Evolutionary conservation across 2,329 filamentous ascomycete genomes (phyloP).

Genomic region (Acrocalymma vagum): DNA sequence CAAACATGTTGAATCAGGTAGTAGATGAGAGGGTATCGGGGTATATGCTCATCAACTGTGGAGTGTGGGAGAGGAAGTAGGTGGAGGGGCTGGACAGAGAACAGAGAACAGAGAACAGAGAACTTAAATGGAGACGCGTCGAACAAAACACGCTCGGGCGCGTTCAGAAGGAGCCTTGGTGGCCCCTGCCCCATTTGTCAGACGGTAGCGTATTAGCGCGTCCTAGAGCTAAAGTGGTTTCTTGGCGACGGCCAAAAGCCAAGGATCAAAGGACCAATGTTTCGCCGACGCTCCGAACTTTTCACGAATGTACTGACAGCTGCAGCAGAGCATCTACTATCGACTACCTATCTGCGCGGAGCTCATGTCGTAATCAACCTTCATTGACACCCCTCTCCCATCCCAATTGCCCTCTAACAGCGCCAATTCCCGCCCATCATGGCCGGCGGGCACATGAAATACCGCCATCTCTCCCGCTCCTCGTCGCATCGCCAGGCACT

Average conservation of each 20-base stretch:
- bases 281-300: conserved; percentile 34
- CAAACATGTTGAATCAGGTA: conserved; percentile 48
- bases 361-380: conserved; percentile 11
- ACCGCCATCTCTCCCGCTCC: conserved; percentile 84
- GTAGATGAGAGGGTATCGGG: conserved; percentile 29
- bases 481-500: conserved; percentile 91
- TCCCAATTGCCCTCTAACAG: conserved; percentile 8
- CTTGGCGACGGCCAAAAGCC: conserved; percentile 12
- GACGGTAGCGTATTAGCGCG: too few species aligned
- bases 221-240: conserved; percentile 33
- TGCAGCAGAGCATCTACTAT: conserved; percentile 13
- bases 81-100: conserved; percentile 28
- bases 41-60: conserved; percentile 32
- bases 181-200: conserved; percentile 23
- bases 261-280: conserved; percentile 20
- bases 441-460: conserved; percentile 88
- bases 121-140: conserved; percentile 43
- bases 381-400: conserved; percentile 6
- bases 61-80: conserved; percentile 26
- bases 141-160: conserved; percentile 27
- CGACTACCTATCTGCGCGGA: conserved; percentile 4
- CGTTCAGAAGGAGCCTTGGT: conserved; percentile 21
- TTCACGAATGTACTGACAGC: conserved; percentile 20
- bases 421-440: conserved; percentile 57
- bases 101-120: conserved; percentile 12